Percentiles rank a stretch among this genome's conserved stretches.
Evolutionary conservation across 2,329 filamentous ascomycete species (phyloP).

Genomic region (Paraphoma sp.): DNA sequence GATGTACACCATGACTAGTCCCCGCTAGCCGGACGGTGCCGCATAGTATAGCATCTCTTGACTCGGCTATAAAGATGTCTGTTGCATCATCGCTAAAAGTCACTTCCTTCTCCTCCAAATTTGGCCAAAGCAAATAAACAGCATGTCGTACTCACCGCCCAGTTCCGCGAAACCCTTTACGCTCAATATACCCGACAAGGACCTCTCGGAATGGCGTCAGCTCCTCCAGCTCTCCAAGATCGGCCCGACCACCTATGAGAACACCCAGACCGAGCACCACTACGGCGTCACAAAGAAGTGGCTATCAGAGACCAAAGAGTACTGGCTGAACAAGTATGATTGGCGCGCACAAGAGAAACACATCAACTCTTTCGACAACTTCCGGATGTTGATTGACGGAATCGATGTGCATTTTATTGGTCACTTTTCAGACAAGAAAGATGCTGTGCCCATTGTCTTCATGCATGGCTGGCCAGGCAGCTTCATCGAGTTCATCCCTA

Average conservation of each 20-base stretch:
- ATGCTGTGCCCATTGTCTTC: constrained; percentile 61
- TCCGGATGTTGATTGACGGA: constrained; percentile 52
- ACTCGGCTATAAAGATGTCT: background rate
- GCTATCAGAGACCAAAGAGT: constrained; percentile 44
- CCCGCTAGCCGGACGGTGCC: background rate
- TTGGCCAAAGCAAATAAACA: background rate
- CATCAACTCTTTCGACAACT: constrained; percentile 63
- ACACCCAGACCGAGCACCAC: constrained; percentile 23
- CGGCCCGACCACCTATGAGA: constrained; percentile 38
- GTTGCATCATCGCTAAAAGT: background rate
- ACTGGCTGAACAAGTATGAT: constrained; percentile 48
- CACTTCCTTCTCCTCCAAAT: background rate
- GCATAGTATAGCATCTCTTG: background rate
- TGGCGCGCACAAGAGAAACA: constrained; percentile 48
- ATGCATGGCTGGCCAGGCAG: constrained; percentile 65
- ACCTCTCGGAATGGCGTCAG: constrained; percentile 44
- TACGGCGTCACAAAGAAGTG: constrained; percentile 43
- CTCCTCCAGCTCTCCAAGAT: constrained; percentile 45
- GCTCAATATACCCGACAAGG: constrained; percentile 40
- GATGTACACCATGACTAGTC: background rate
- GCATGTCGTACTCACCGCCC: constrained; percentile 44
- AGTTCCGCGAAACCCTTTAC: constrained; percentile 40
- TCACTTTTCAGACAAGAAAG: constrained; percentile 60
- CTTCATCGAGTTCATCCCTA: constrained; percentile 64
- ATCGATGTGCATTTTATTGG: constrained; percentile 62